These are phyloP conservation scores for Choanephora cucurbitarum DNA, from an alignment of 371 early-diverging fungal genomes.

Conservation along the genomic window DNA sequence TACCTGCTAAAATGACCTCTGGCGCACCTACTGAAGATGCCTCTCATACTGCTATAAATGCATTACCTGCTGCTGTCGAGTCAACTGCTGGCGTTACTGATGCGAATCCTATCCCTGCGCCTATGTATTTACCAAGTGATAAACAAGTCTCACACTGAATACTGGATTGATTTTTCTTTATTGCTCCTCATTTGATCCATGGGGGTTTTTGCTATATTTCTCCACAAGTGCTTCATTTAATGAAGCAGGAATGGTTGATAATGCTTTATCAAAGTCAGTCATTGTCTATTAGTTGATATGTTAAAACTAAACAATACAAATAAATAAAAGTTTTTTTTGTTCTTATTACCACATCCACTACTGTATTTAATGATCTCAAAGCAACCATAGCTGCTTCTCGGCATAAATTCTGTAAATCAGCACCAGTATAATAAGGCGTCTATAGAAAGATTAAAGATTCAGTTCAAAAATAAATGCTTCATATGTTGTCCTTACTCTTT, in stretches of 20 bases:
- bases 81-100: too few species aligned
- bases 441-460: slow-evolving; percentile 19
- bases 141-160: too few species aligned
- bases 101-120: too few species aligned
- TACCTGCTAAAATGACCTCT: too few species aligned
- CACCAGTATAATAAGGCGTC: slow-evolving; percentile 94
- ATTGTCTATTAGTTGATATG: slow-evolving; percentile 11
- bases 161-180: too few species aligned
- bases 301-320: slow-evolving; percentile 1
- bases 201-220: slow-evolving; percentile 23
- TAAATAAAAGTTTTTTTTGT: not conserved
- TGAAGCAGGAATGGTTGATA: slow-evolving; percentile 24
- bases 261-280: slow-evolving; percentile 17
- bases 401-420: slow-evolving; percentile 95
- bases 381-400: slow-evolving; percentile 95
- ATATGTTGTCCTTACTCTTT: slow-evolving; percentile 35
- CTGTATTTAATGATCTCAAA: slow-evolving; percentile 56
- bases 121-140: too few species aligned
- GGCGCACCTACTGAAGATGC: too few species aligned
- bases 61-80: too few species aligned
- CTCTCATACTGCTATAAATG: too few species aligned
- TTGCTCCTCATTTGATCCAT: slow-evolving; percentile 8
- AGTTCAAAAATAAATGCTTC: not conserved
- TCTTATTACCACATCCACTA: slow-evolving; percentile 45
- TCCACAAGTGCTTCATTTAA: slow-evolving; percentile 16